Conservation (phyloP, 129 eudicot species). For the Flaveria trinervia region DNA sequence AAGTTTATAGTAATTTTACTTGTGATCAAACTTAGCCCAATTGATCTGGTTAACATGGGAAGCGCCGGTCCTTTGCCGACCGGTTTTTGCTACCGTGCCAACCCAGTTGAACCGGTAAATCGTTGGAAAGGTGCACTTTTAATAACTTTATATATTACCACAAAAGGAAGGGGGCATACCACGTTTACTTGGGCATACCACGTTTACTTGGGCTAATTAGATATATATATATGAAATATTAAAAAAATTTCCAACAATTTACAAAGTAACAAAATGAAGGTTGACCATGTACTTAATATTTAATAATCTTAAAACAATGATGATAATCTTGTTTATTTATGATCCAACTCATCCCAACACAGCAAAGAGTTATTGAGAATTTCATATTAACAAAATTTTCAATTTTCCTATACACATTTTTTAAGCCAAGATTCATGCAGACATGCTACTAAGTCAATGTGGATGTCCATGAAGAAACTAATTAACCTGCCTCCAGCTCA, state of each 20-base stretch:
- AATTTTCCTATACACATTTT: neutral
- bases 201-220: neutral
- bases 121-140: neutral
- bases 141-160: neutral
- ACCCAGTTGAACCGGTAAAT: neutral
- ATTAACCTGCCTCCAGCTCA: neutral
- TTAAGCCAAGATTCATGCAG: neutral
- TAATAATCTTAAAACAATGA: neutral
- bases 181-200: neutral
- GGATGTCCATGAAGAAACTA: neutral
- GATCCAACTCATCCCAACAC: neutral
- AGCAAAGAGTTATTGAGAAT: neutral
- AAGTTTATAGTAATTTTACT: neutral
- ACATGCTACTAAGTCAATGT: neutral
- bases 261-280: neutral
- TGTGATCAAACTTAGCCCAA: too few relatives aligned
- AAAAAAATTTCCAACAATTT: conserved; percentile 10
- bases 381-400: neutral
- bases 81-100: neutral
- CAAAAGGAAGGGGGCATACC: neutral
- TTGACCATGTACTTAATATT: neutral
- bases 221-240: conserved; percentile 2
- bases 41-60: too few relatives aligned
- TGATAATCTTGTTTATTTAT: conserved; percentile 16
- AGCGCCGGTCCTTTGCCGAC: neutral